A percentile compares a stretch with the other conserved stretches of the same genome.
Conservation (phyloP, 2,329 filamentous ascomycete species). For the Beauveria australis region DNA sequence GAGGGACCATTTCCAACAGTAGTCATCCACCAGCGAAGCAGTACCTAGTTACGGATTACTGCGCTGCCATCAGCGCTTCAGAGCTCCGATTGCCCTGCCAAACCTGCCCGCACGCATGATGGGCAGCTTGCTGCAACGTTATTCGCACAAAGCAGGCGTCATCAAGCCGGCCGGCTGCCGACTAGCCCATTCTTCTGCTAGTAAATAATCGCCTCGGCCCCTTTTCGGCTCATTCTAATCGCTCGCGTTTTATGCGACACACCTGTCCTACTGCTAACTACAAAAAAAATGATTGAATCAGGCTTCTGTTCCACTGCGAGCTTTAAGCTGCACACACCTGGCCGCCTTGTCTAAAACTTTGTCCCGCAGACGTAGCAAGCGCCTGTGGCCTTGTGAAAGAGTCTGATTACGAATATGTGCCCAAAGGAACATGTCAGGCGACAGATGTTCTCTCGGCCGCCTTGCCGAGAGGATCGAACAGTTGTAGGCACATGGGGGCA, state of each 20-base stretch:
- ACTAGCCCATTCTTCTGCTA: not conserved
- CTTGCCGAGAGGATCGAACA: slow-evolving; percentile 1
- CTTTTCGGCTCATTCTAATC: not conserved
- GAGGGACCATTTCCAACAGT: not conserved
- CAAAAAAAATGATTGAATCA: not conserved
- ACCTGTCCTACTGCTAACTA: not conserved
- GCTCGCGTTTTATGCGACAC: not conserved
- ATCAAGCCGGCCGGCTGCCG: not conserved
- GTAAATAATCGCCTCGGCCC: not conserved
- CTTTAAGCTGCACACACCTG: no score
- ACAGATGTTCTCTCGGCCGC: not conserved
- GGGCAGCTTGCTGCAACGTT: not conserved
- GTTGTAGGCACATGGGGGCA: not conserved
- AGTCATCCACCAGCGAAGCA: no score
- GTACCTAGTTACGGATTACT: not conserved
- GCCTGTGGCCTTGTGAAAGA: no score
- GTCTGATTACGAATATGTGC: not conserved
- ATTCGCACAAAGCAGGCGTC: not conserved
- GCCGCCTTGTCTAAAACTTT: not conserved
- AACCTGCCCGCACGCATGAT: not conserved
- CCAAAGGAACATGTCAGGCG: not conserved
- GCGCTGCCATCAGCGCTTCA: not conserved
- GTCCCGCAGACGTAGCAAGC: no score
- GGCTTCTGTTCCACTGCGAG: not conserved
- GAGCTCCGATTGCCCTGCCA: not conserved